These are phyloP conservation scores for Candida alai DNA, from an alignment of 805 yeast genomes.

Conservation along the genomic window DNA sequence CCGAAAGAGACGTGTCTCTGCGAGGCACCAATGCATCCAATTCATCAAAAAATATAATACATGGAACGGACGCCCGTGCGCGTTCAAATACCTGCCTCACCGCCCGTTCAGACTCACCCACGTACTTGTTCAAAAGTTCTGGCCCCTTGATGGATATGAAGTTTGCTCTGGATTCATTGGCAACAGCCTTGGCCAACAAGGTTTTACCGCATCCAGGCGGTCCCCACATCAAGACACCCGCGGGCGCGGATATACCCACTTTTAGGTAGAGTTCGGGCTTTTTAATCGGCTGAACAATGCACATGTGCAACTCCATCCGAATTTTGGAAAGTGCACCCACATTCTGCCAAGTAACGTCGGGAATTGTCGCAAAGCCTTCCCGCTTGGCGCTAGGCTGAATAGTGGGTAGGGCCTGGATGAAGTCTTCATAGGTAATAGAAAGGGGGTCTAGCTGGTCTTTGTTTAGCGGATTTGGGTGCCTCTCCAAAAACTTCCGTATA, in stretches of 20 bases:
- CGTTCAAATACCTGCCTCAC: constrained; percentile 89
- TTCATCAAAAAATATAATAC: constrained; percentile 94
- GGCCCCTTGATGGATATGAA: constrained; percentile 96
- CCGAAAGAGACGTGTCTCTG: constrained; percentile 84
- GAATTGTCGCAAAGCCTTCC: constrained; percentile 98
- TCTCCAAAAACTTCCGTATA: constrained; percentile 65
- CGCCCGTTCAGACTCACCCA: constrained; percentile 93
- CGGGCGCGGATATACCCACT: constrained; percentile 95
- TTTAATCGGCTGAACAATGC: constrained; percentile 93
- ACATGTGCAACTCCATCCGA: constrained; percentile 91
- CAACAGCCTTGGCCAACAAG: constrained; percentile 92
- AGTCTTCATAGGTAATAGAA: constrained; percentile 75
- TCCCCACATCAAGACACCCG: constrained; percentile 97
- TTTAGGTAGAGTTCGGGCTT: constrained; percentile 84
- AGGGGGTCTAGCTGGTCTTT: constrained; percentile 72
- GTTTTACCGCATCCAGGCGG: constrained; percentile 99
- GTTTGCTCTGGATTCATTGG: constrained; percentile 94
- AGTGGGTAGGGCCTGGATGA: constrained; percentile 79
- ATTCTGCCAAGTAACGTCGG: constrained; percentile 93
- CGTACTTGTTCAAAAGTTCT: constrained; percentile 88
- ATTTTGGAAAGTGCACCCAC: constrained; percentile 85
- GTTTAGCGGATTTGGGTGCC: constrained; percentile 78
- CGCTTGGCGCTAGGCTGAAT: constrained; percentile 97
- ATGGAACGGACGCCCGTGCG: constrained; percentile 90
- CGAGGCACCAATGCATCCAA: constrained; percentile 94